phyloP scores from a whole-genome alignment of 805 yeast species.

The Zygotorulaspora sp. region DNA sequence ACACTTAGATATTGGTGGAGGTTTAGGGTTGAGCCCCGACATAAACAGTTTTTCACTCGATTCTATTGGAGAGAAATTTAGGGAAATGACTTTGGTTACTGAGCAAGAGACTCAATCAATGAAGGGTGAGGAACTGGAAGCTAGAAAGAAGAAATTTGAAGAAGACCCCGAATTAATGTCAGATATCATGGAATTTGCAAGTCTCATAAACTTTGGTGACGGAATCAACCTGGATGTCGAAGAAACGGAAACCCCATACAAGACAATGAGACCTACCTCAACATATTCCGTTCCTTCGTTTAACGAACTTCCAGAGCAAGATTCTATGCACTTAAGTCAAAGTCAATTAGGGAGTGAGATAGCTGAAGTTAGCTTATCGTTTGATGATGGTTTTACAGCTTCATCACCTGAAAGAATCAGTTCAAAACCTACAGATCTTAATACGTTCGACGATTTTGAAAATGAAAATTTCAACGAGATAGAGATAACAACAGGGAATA shows the following conservation, averaged over 20 bases:
- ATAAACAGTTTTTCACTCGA: conserved; percentile 21
- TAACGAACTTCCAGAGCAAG: background rate
- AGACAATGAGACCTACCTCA: background rate
- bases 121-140: background rate
- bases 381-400: conserved; percentile 4
- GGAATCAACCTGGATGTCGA: conserved; percentile 38
- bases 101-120: conserved; percentile 13
- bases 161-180: conserved; percentile 37
- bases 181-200: conserved; percentile 44
- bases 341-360: conserved; percentile 1
- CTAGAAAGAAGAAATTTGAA: conserved; percentile 3
- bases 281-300: background rate
- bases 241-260: conserved; percentile 1
- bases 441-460: conserved; percentile 22
- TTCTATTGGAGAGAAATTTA: conserved; percentile 29
- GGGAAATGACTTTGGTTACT: conserved; percentile 22
- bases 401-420: background rate
- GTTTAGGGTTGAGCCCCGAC: conserved; percentile 1
- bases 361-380: background rate
- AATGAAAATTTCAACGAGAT: conserved; percentile 28
- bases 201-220: conserved; percentile 44
- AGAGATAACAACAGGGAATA: conserved; percentile 4
- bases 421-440: background rate
- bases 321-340: conserved; percentile 1
- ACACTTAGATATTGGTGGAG: conserved; percentile 1